Evolutionary conservation across 1,139 yeast genomes (phyloP), one percentile per base, ranked within the genome.

Genomic region (Oligophagozyma castellii): DNA sequence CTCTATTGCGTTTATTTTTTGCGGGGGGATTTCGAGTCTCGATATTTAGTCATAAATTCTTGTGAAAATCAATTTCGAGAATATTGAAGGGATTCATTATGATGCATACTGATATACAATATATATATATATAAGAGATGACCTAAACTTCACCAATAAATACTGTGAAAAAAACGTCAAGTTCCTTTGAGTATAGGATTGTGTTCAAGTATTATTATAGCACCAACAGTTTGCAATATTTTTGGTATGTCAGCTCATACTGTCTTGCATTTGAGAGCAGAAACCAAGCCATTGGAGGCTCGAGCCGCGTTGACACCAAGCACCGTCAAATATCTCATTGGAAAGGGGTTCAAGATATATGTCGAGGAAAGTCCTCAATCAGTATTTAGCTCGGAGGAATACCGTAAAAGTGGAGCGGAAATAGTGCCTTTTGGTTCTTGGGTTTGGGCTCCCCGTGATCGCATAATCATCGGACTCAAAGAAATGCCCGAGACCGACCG

Each of bases 251-350:
- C n/a, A n/a, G n/a, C n/a, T n/a, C n/a, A n/a, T n/a, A n/a, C n/a
- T n/a, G 70, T 66, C 30, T 68, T 74, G 43, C 92, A 79, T 45
- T 66, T 89, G 38, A 78, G 98, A 64, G 95, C 95, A 23, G 98
- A 89, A 58, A 80, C 93, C 49, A 89, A 89, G 71, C 94, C 95
- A 22, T 64, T 84, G 48, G 98, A 89, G 63, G 94, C 93, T 42
- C 79, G 98, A 63, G 93, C 96, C 22, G 95, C 95, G 28, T 67
- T 89, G 47, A 84, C 98, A 5, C 98, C 98, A 21, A 59, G 81
- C 27, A 80, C 95, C 28, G 76, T 93, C 46, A 79, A 81, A 60
- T 69, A 75, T 46, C 67, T 89, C 40, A 57, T 81, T 37, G 84
- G 77, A 41, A 86, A 93, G 28, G 98, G 98, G 2, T 89, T 81